Percentiles rank a stretch among this genome's conserved stretches.
Conservation (phyloP, 257 asterid species). For the Striga asiatica region DNA sequence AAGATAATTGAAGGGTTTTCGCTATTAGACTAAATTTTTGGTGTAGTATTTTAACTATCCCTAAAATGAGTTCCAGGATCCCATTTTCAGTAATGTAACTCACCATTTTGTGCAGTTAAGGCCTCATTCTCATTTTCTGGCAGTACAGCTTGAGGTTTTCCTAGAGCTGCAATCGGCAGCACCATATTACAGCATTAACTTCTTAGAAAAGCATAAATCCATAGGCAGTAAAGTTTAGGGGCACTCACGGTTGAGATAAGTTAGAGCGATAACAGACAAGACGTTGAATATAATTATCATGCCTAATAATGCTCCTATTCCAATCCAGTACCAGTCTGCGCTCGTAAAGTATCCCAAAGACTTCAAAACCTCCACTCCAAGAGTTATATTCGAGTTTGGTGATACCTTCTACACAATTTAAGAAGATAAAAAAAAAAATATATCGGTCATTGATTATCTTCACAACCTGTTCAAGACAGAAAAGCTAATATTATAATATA, state of each 20-base stretch:
- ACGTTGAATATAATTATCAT: conserved; percentile 22
- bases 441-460: background rate
- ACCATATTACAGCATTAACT: background rate
- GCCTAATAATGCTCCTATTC: conserved; percentile 36
- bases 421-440: too few relatives aligned
- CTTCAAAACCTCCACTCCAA: conserved; percentile 32
- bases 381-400: conserved; percentile 17
- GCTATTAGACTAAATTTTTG: background rate
- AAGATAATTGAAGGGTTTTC: background rate
- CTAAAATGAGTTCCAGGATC: background rate
- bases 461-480: background rate
- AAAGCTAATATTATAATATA: background rate
- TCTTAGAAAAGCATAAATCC: background rate
- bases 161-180: conserved; percentile 34
- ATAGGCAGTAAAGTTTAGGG: background rate
- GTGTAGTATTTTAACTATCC: background rate
- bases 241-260: conserved; percentile 52
- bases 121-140: conserved; percentile 26
- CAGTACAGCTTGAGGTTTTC: conserved; percentile 38
- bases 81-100: background rate
- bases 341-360: conserved; percentile 28
- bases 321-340: conserved; percentile 45
- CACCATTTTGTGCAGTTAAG: conserved; percentile 14
- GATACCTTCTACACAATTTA: conserved; percentile 28
- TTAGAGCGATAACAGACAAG: conserved; percentile 25